phyloP scores from a whole-genome alignment of 176 grass and related monocot species.

The Calamus simplicifolius region DNA sequence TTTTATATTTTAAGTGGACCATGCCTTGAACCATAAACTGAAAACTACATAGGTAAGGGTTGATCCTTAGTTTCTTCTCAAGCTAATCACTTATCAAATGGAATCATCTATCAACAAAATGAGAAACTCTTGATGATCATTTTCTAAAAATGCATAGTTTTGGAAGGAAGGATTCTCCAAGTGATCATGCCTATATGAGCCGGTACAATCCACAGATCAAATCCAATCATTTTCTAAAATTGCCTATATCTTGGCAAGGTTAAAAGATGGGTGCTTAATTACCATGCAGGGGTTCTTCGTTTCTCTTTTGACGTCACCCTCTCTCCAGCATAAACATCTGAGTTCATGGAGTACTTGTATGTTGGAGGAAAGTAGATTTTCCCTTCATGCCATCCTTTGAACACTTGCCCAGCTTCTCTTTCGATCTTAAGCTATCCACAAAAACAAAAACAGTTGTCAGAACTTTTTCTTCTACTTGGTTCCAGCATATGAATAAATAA shows the following conservation, averaged over 20 bases:
- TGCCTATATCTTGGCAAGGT: background rate
- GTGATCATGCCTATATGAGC: no score
- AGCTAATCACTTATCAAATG: no score
- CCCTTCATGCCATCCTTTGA: constrained; percentile 82
- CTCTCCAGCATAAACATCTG: constrained; percentile 78
- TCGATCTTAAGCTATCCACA: constrained; percentile 61
- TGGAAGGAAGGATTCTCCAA: no score
- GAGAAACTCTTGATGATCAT: no score
- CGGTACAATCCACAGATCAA: no score
- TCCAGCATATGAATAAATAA: background rate
- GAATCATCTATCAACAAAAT: no score
- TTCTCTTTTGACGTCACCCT: constrained; percentile 82
- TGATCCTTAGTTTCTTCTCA: no score
- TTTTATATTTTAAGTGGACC: no score
- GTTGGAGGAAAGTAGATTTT: constrained; percentile 94
- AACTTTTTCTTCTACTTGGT: background rate
- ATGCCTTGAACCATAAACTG: no score
- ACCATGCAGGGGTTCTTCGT: constrained; percentile 91
- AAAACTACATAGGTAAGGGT: no score
- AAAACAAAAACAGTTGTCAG: constrained; percentile 9
- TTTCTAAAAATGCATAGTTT: no score
- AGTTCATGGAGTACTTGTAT: constrained; percentile 84
- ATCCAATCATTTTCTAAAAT: no score
- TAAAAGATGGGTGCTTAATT: constrained; percentile 2
- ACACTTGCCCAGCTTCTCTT: constrained; percentile 54